phyloP scores from a whole-genome alignment of 2,329 filamentous ascomycete genomes.

The Orbilia oligospora region DNA sequence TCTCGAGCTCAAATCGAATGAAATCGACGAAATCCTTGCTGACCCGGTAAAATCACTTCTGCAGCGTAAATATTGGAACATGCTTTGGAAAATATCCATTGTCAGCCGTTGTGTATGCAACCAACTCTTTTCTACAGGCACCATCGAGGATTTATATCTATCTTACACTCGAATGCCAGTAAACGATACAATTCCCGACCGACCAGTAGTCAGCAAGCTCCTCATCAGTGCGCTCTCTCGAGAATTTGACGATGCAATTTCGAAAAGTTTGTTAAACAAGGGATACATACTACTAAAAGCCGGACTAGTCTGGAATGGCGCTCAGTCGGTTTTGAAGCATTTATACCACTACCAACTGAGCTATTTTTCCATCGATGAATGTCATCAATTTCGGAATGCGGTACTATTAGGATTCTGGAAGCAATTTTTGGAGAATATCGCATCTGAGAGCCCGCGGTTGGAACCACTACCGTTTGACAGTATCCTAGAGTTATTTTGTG shows the following conservation, averaged over 20 bases:
- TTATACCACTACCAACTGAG: constrained; percentile 8
- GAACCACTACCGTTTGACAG: not conserved
- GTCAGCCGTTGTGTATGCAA: not conserved
- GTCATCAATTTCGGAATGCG: not conserved
- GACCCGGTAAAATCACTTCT: not conserved
- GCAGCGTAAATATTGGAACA: not conserved
- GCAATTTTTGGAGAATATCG: not conserved
- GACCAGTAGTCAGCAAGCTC: not conserved
- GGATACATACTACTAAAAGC: not conserved
- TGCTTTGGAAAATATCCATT: not conserved
- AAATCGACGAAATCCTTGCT: not conserved
- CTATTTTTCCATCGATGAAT: not conserved
- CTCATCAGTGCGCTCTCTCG: not conserved
- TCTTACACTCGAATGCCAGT: not conserved
- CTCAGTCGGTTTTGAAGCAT: not conserved
- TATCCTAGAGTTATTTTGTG: not conserved
- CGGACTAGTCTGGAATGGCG: not conserved
- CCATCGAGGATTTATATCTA: not conserved
- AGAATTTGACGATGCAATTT: not conserved
- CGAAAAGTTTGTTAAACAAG: not conserved
- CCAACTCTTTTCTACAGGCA: not conserved
- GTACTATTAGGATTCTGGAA: not conserved
- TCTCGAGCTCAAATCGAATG: not conserved
- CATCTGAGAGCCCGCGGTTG: not conserved
- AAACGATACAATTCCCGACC: no score